A percentile compares a stretch with the other conserved stretches of the same genome.
phyloP scores from a whole-genome alignment of 2,329 filamentous ascomycete genomes.

The Pseudocercospora crystallina region DNA sequence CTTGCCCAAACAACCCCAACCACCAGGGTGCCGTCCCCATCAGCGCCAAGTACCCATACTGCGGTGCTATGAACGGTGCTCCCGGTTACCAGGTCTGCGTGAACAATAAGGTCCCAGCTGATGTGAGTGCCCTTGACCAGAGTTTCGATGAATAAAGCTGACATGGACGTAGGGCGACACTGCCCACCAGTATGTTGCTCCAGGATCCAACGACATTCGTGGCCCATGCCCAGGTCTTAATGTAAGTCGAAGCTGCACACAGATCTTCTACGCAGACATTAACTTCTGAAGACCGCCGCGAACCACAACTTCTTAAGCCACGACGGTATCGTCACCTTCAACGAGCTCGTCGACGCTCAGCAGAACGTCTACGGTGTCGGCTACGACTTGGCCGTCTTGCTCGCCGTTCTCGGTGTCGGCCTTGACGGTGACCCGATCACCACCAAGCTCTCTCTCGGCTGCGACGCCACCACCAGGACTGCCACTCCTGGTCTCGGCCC shows the following conservation, averaged over 20 bases:
- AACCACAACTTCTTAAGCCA: slow-evolving; percentile 47
- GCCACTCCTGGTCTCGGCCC: slow-evolving; percentile 37
- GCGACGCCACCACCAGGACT: slow-evolving; percentile 44
- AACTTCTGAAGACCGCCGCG: slow-evolving; percentile 43
- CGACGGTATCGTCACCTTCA: slow-evolving; percentile 42
- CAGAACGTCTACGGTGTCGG: slow-evolving; percentile 50
- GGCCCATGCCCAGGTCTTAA: slow-evolving; percentile 31
- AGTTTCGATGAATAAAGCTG: slow-evolving; percentile 14
- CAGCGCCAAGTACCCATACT: slow-evolving; percentile 36
- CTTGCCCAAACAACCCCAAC: slow-evolving; percentile 42
- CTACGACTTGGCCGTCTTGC: slow-evolving; percentile 43
- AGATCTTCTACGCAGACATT: background rate
- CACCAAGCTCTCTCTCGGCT: slow-evolving; percentile 45
- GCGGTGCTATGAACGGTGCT: slow-evolving; percentile 41
- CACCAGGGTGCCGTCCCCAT: slow-evolving; percentile 40
- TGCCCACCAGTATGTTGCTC: slow-evolving; percentile 40
- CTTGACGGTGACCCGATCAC: slow-evolving; percentile 45
- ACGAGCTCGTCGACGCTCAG: slow-evolving; percentile 45
- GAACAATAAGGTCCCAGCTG: slow-evolving; percentile 31
- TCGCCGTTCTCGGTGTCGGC: slow-evolving; percentile 43
- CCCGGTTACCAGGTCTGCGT: slow-evolving; percentile 45
- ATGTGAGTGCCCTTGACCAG: slow-evolving; percentile 43
- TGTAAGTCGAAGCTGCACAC: background rate
- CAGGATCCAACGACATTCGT: slow-evolving; percentile 41
- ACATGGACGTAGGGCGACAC: slow-evolving; percentile 35